Percentiles rank a stretch among this genome's conserved stretches.
These are phyloP conservation scores for Lumnitzera racemosa DNA, from an alignment of 345 rosid species.

Conservation along the genomic window DNA sequence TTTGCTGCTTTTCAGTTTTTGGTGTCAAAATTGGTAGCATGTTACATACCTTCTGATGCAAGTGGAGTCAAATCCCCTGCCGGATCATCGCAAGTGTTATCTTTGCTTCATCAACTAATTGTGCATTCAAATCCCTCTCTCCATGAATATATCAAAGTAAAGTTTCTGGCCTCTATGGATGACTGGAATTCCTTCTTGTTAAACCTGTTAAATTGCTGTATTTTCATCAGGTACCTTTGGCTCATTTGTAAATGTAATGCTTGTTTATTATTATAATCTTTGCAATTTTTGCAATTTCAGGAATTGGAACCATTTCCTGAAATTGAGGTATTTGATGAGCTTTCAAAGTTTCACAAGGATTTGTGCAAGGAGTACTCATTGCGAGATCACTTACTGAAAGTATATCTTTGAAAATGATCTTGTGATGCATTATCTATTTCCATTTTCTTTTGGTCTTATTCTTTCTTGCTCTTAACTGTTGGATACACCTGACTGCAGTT, in stretches of 20 bases:
- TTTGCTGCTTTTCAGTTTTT: conserved; percentile 46
- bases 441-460: conserved; percentile 2
- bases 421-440: conserved; percentile 5
- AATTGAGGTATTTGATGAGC: conserved; percentile 42
- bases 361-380: conserved; percentile 55
- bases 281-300: conserved; percentile 24
- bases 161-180: conserved; percentile 9
- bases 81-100: conserved; percentile 43
- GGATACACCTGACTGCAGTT: conserved; percentile 33
- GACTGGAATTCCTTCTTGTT: background rate
- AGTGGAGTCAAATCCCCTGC: conserved; percentile 32
- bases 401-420: conserved; percentile 10
- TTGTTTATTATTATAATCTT: background rate
- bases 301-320: conserved; percentile 88
- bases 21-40: conserved; percentile 86
- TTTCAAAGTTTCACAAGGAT: conserved; percentile 54
- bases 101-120: conserved; percentile 58
- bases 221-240: background rate
- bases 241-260: too few species aligned
- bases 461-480: conserved; percentile 10
- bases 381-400: conserved; percentile 84
- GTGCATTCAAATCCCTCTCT: conserved; percentile 59
- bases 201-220: conserved; percentile 1
- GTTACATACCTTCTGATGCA: conserved; percentile 52
- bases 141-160: conserved; percentile 68